Base-by-base conservation (phyloP, 2,329 filamentous ascomycete species). In the Xylariaceae sp. region DNA sequence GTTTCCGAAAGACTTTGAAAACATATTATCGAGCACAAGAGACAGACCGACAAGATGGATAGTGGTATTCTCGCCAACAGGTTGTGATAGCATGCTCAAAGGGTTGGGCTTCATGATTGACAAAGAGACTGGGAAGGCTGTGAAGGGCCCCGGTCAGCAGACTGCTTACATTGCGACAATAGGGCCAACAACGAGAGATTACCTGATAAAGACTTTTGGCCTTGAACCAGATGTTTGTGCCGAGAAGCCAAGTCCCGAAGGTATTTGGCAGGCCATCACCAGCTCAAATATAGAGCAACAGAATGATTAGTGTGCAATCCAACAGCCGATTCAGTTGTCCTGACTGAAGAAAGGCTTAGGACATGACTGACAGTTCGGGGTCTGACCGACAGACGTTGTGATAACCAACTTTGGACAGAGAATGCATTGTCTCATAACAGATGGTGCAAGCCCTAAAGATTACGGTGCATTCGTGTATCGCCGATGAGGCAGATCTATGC, bases 151-250 rank as follows among this genome's bases (percentile, higher is more conserved):
- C 29, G 65, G 63, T 26, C 68, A 71, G 24, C 75, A 75, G 8
- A 80, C 73, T 47, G 88, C 87, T 1, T 86, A 84, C 61, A 79
- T 98, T 59, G 91, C 89, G 12, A 96, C 93, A 0, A 99, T 99
- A 73, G 95, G 95, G 0, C 94, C 95, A 11, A 99, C 95, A 16
- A 99, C 95, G 9, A 82, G 88, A 61, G 87, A 92, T 65, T 87
- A 91, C 74, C 76, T 99, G 40, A 71, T 78, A 14, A 77, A 79
- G 17, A 81, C 79, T 1, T 91, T 92, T 71, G 83, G 76, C 1
- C 89, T 87, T 62, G 81, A 86, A 65, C 86, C 91, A 1, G 87
- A 94, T 70, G 89, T 90, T n/a, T 96, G 89, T 73, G 91, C 95
- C 1, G 84, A 85, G 67, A 88, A 82, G 67, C 95, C 95, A 1